Evolutionary conservation across 2,329 filamentous ascomycete species (phyloP), one percentile per base, ranked within the genome.

Genomic region (Capronia epimyces): DNA sequence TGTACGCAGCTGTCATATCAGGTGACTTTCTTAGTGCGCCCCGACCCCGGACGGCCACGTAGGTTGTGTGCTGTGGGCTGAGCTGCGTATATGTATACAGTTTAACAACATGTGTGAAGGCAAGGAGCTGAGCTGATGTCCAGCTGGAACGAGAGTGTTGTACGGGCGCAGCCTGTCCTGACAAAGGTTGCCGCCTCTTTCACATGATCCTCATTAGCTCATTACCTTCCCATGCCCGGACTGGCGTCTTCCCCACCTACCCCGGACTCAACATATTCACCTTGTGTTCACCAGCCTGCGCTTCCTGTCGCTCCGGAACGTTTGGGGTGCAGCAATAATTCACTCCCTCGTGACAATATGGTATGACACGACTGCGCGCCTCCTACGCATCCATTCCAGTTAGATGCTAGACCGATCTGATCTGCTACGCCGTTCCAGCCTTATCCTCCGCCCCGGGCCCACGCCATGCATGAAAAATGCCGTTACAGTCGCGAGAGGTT

Each of bases 401-500:
- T 12, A 9, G 29, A n/a, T 32, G 3, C 7, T 12, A 32, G 29
- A 10, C 12, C 29, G 7, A 12, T n/a, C 29, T 32, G 29, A 32
- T 12, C 29, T 32, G 29, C 12, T 32, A 32, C 29, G 7, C 29
- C 13, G 6, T 12, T 13, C 20, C 40, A 29, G 22, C 34, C 31
- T 24, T 15, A n/a, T 24, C 22, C 21, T 20, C 41, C 31, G 37
- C 39, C 6, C 36, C 37, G 9, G 16, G 18, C 10, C 27, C 37
- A 27, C 44, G 53, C 50, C 9, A 53, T 56, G 50, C 39, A 36
- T 39, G 39, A 27, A 53, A 43, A 24, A 58, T 58, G 56, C 56
- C 56, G 42, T 24, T 58, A 42, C 56, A 46, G 32, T 56, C 53
- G 22, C 46, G 48, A 18, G 56, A 58, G 48, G 53, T 58, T 16